A percentile compares a stretch with the other conserved stretches of the same genome.
phyloP scores from a whole-genome alignment of 192 early-diverging fungal species.

The Podila epigama region DNA sequence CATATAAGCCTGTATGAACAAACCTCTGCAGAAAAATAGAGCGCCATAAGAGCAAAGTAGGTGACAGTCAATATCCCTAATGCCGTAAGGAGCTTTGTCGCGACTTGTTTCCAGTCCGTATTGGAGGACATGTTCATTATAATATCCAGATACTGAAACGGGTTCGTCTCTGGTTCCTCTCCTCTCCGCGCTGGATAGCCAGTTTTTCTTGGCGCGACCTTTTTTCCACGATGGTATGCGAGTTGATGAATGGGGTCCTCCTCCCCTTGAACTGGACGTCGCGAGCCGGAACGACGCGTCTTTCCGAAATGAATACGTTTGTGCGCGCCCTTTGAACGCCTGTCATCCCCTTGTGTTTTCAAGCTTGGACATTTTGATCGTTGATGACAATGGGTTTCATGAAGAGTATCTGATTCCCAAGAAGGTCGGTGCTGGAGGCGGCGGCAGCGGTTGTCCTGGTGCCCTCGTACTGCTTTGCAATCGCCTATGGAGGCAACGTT shows the following conservation, averaged over 20 bases:
- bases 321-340: too few relatives aligned
- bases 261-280: too few relatives aligned
- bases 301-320: too few relatives aligned
- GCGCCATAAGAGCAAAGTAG: slow-evolving; percentile 35
- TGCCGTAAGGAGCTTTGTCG: slow-evolving; percentile 10
- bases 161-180: slow-evolving; percentile 36
- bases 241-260: too few relatives aligned
- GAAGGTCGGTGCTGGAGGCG: background rate
- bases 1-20: background rate
- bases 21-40: slow-evolving; percentile 38
- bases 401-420: too few relatives aligned
- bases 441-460: background rate
- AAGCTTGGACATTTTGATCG: too few relatives aligned
- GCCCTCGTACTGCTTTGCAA: background rate
- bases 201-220: too few relatives aligned
- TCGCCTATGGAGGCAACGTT: too few relatives aligned
- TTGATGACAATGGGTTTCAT: too few relatives aligned
- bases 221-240: too few relatives aligned
- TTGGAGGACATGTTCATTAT: slow-evolving; percentile 19
- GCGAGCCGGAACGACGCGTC: too few relatives aligned
- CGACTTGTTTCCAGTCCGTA: slow-evolving; percentile 2
- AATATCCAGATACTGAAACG: slow-evolving; percentile 30
- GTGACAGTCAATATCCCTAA: slow-evolving; percentile 18
- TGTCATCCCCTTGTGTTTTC: too few relatives aligned
- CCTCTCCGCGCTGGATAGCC: slow-evolving; percentile 26